Evolutionary conservation across 2,329 filamentous ascomycete species (phyloP).

Genomic region (Penicillium sp.): DNA sequence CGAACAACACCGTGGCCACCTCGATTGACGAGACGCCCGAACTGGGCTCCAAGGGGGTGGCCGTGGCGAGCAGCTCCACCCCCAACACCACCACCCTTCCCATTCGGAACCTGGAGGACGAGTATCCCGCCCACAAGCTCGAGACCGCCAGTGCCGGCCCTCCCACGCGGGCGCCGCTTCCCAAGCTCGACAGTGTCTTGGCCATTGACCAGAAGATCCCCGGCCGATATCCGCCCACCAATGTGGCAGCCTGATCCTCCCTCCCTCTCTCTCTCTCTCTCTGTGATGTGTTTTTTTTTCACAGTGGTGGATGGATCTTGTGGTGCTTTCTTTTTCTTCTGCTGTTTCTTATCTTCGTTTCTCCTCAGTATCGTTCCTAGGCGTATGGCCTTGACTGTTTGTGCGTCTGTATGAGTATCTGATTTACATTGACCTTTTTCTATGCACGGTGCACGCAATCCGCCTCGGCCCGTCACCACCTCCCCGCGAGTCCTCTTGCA

Average conservation of each 20-base stretch:
- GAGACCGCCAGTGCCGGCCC: constrained; percentile 3
- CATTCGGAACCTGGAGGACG: constrained; percentile 7
- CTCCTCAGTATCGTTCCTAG: too few species aligned
- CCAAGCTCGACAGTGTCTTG: constrained; percentile 24
- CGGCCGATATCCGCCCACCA: constrained; percentile 30
- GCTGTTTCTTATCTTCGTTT: too few species aligned
- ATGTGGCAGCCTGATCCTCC: constrained; percentile 24
- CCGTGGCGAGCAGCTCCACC: constrained; percentile 8
- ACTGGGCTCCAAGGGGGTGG: constrained; percentile 4
- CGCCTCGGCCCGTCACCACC: too few species aligned
- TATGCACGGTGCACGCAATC: too few species aligned
- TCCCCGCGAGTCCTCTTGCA: too few species aligned
- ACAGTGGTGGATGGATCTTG: too few species aligned
- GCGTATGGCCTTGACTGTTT: too few species aligned
- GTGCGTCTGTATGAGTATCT: too few species aligned
- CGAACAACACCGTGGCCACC: constrained; percentile 29
- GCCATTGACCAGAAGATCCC: constrained; percentile 33
- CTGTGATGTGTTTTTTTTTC: constrained; percentile 3
- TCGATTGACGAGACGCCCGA: constrained; percentile 24
- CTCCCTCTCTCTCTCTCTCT: constrained; percentile 8
- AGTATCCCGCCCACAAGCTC: constrained; percentile 4
- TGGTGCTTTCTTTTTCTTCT: too few species aligned
- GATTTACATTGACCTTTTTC: too few species aligned
- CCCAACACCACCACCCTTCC: not conserved
- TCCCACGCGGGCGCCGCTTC: constrained; percentile 4